Evolutionary conservation across 305 asterid genomes (phyloP).

Genomic region (Striga hermonthica): DNA sequence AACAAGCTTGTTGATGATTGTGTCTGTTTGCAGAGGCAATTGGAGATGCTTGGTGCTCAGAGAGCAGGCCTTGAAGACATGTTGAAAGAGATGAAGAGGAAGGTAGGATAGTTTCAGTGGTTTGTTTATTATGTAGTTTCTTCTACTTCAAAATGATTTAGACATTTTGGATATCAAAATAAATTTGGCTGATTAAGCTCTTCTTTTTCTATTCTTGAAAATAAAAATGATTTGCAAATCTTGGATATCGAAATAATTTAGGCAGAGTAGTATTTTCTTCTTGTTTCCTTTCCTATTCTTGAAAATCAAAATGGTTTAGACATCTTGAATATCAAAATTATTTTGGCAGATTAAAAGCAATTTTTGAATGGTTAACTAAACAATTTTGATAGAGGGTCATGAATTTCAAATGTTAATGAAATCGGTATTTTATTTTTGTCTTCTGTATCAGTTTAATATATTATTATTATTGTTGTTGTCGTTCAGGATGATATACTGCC

Average conservation of each 20-base stretch:
- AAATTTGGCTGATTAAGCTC: too few relatives aligned
- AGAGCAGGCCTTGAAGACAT: conserved; percentile 98
- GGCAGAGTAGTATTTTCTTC: conserved; percentile 11
- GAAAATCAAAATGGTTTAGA: too few relatives aligned
- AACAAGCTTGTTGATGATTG: conserved; percentile 27
- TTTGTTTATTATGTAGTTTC: conserved; percentile 20
- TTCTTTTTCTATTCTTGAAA: too few relatives aligned
- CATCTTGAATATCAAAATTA: not conserved
- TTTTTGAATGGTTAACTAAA: not conserved
- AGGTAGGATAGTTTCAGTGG: conserved; percentile 48
- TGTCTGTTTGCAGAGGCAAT: conserved; percentile 62
- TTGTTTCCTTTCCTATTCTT: too few relatives aligned
- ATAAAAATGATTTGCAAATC: too few relatives aligned
- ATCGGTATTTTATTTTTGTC: not conserved
- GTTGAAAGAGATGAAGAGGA: conserved; percentile 99
- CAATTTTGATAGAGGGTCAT: conserved; percentile 8
- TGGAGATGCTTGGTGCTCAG: conserved; percentile 96
- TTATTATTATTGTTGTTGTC: too few relatives aligned
- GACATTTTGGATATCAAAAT: too few relatives aligned
- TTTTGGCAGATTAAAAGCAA: not conserved
- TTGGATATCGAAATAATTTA: not conserved
- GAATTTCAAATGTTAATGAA: not conserved
- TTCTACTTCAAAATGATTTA: not conserved
- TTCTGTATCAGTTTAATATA: too few relatives aligned
- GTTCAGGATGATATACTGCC: conserved; percentile 93